These are phyloP conservation scores for Graphilbum fragrans DNA, from an alignment of 2,329 filamentous ascomycete genomes.

Conservation along the genomic window DNA sequence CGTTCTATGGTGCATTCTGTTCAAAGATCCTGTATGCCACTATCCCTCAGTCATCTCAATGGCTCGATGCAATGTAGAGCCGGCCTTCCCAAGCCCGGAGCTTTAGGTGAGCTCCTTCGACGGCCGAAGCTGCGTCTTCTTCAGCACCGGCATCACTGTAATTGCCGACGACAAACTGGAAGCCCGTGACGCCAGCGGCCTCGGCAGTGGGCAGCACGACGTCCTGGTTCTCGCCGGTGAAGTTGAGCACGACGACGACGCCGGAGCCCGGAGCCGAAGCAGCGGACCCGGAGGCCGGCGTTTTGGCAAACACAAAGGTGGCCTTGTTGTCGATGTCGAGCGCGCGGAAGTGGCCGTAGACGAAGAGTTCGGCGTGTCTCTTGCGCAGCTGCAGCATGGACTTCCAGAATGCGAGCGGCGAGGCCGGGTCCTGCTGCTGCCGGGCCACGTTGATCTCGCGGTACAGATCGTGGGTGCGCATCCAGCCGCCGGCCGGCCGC, in stretches of 20 bases:
- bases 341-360: constrained; percentile 46
- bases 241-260: constrained; percentile 28
- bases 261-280: neutral
- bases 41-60: no score
- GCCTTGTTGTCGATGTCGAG: constrained; percentile 32
- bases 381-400: constrained; percentile 40
- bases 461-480: constrained; percentile 48
- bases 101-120: constrained; percentile 4
- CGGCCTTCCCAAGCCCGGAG: constrained; percentile 23
- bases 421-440: constrained; percentile 29
- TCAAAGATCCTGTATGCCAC: no score
- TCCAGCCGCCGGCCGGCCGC: constrained; percentile 36
- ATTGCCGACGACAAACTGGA: constrained; percentile 16
- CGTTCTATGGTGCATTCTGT: no score
- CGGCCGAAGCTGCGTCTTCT: neutral
- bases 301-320: constrained; percentile 33
- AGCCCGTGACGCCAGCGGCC: constrained; percentile 5
- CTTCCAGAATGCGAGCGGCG: constrained; percentile 51
- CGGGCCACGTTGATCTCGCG: constrained; percentile 39
- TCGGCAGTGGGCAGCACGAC: constrained; percentile 13
- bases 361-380: constrained; percentile 43
- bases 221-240: constrained; percentile 24
- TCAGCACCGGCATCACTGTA: constrained; percentile 15
- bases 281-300: constrained; percentile 1
- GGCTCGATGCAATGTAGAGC: constrained; percentile 16